Evolutionary conservation across 768 basidiomycete genomes (phyloP).

Genomic region (Auricularia heimuer): DNA sequence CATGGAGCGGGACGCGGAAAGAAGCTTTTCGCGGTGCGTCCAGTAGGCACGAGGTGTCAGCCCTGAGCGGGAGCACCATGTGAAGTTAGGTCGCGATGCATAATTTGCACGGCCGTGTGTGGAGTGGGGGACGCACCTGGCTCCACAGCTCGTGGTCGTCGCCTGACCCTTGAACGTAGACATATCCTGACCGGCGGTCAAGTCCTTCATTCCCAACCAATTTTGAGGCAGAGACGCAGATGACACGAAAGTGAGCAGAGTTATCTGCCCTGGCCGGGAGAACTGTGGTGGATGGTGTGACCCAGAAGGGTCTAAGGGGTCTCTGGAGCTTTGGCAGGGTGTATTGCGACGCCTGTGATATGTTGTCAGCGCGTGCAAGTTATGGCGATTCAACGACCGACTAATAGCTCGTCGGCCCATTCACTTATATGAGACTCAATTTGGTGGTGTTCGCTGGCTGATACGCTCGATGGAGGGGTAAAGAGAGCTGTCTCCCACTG

Average conservation of each 20-base stretch:
- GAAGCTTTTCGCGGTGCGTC: slow-evolving; percentile 39
- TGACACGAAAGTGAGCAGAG: slow-evolving; percentile 41
- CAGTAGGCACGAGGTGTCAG: slow-evolving; percentile 69
- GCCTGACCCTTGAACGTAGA: slow-evolving; percentile 88
- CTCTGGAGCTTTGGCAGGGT: slow-evolving; percentile 43
- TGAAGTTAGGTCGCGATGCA: neutral
- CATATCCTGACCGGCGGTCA: slow-evolving; percentile 63
- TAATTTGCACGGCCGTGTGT: neutral
- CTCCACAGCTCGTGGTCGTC: slow-evolving; percentile 93
- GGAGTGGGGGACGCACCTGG: slow-evolving; percentile 36
- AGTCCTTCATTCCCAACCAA: slow-evolving; percentile 44
- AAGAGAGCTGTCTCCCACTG: slow-evolving; percentile 54
- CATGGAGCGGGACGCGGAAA: slow-evolving; percentile 36
- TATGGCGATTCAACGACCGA: slow-evolving; percentile 25
- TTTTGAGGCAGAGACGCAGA: slow-evolving; percentile 82
- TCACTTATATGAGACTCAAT: slow-evolving; percentile 54
- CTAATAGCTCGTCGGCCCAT: slow-evolving; percentile 64
- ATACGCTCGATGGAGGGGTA: slow-evolving; percentile 60
- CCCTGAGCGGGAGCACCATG: slow-evolving; percentile 32
- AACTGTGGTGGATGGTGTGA: slow-evolving; percentile 59
- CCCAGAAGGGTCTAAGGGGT: slow-evolving; percentile 82
- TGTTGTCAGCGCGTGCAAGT: neutral
- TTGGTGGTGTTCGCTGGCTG: slow-evolving; percentile 67
- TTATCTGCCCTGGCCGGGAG: slow-evolving; percentile 32
- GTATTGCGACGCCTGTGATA: slow-evolving; percentile 59